Evolutionary conservation across 2,329 filamentous ascomycete species (phyloP).

Genomic region (Trichoderma koningii): DNA sequence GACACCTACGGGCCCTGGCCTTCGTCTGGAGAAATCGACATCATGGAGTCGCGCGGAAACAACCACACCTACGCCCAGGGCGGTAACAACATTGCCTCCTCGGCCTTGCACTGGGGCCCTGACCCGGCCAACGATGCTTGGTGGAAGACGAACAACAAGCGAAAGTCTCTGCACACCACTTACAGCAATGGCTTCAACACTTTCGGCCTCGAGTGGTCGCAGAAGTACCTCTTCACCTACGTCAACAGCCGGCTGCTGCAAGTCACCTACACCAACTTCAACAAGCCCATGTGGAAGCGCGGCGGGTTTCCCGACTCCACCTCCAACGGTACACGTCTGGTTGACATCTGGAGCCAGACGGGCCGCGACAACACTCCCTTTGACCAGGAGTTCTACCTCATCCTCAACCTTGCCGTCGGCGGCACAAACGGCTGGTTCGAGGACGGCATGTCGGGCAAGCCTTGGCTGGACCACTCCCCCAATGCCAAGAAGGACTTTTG

Average conservation of each 20-base stretch:
- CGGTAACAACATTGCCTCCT: slow-evolving; percentile 79
- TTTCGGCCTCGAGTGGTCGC: slow-evolving; percentile 81
- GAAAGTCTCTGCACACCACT: slow-evolving; percentile 71
- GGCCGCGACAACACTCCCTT: slow-evolving; percentile 68
- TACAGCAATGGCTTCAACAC: slow-evolving; percentile 71
- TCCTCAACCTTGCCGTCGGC: slow-evolving; percentile 74
- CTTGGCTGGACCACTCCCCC: slow-evolving; percentile 71
- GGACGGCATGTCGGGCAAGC: slow-evolving; percentile 71
- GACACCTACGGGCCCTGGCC: slow-evolving; percentile 78
- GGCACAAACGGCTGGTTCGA: slow-evolving; percentile 83
- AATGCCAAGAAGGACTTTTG: slow-evolving; percentile 77
- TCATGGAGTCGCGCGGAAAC: slow-evolving; percentile 79
- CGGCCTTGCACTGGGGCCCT: slow-evolving; percentile 81
- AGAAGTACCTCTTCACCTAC: slow-evolving; percentile 87
- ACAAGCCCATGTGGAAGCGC: slow-evolving; percentile 66
- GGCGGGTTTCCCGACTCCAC: slow-evolving; percentile 67
- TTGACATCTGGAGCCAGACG: slow-evolving; percentile 65
- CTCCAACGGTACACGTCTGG: slow-evolving; percentile 65
- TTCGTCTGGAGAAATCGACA: slow-evolving; percentile 79
- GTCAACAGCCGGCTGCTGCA: slow-evolving; percentile 78
- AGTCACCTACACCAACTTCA: slow-evolving; percentile 77
- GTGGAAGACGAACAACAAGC: slow-evolving; percentile 83
- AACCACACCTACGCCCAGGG: slow-evolving; percentile 75
- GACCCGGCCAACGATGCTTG: slow-evolving; percentile 71
- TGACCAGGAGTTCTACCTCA: slow-evolving; percentile 74